Percentiles rank a stretch among this genome's conserved stretches.
These are phyloP conservation scores for Mallotus japonicus DNA, from an alignment of 441 rosid species.

Conservation along the genomic window DNA sequence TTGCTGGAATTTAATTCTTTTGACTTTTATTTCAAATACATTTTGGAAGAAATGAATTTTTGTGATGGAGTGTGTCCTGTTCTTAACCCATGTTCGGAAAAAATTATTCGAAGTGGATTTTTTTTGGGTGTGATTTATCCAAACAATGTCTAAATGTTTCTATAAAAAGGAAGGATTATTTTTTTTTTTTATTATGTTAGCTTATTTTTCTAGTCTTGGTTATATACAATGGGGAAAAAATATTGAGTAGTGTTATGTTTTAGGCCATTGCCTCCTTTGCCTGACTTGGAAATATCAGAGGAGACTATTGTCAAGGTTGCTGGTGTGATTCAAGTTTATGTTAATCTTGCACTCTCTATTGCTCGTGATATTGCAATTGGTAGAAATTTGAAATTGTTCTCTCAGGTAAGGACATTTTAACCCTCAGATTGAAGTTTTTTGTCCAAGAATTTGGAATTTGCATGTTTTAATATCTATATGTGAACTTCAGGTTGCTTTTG, in stretches of 20 bases:
- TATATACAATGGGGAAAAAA: no score
- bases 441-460: background rate
- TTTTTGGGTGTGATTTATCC: background rate
- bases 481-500: constrained; percentile 57
- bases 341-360: constrained; percentile 44
- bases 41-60: no score
- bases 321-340: constrained; percentile 39
- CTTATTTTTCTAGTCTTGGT: no score
- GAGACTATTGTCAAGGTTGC: constrained; percentile 47
- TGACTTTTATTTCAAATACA: no score
- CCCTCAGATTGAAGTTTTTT: background rate
- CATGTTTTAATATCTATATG: background rate
- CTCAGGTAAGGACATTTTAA: constrained; percentile 45
- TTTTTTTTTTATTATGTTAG: no score
- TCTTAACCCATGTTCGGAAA: no score
- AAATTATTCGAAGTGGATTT: no score
- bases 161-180: background rate
- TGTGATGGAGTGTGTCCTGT: no score
- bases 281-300: constrained; percentile 78
- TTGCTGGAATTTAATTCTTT: no score
- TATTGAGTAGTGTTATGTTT: constrained; percentile 13
- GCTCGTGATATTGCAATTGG: constrained; percentile 63
- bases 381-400: constrained; percentile 53
- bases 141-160: background rate
- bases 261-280: constrained; percentile 92